These are phyloP conservation scores for Cryptococcus neoformans DNA, from an alignment of 1,284 basidiomycete genomes.

Conservation along the genomic window DNA sequence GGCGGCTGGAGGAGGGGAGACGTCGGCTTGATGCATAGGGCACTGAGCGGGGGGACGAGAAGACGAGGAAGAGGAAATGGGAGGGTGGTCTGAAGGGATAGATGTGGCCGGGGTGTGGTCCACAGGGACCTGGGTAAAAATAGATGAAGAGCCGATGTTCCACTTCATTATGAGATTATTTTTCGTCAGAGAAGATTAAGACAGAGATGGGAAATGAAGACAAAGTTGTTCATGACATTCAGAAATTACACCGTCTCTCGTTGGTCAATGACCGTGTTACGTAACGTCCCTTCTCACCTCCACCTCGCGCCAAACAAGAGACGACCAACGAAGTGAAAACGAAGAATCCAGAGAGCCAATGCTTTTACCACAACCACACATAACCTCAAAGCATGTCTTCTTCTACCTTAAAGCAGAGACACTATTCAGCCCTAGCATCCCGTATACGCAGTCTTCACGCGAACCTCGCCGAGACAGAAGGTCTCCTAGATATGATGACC, in stretches of 20 bases:
- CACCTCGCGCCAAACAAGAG: too few relatives aligned
- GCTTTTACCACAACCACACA: too few relatives aligned
- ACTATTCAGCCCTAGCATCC: constrained; percentile 44
- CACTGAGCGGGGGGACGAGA: constrained; percentile 31
- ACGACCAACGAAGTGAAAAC: too few relatives aligned
- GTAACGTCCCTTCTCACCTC: neutral
- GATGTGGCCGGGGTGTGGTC: constrained; percentile 4
- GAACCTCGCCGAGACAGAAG: constrained; percentile 42
- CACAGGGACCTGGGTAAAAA: neutral
- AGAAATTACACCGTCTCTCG: neutral
- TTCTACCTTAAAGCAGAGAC: constrained; percentile 33
- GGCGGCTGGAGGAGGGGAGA: constrained; percentile 10
- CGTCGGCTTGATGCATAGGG: constrained; percentile 26
- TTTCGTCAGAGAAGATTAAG: neutral
- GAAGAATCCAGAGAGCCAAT: too few relatives aligned
- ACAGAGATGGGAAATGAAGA: neutral
- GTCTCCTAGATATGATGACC: constrained; percentile 34
- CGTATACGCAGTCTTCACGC: constrained; percentile 33
- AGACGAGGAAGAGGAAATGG: constrained; percentile 8
- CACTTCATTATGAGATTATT: constrained; percentile 28
- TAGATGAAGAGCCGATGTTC: constrained; percentile 30
- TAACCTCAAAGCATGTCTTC: too few relatives aligned
- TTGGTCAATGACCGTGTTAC: neutral
- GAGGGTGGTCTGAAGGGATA: constrained; percentile 13
- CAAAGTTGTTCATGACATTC: neutral